phyloP scores from a whole-genome alignment of 495 filamentous ascomycete species.

The Lasiosphaeriaceae sp. region DNA sequence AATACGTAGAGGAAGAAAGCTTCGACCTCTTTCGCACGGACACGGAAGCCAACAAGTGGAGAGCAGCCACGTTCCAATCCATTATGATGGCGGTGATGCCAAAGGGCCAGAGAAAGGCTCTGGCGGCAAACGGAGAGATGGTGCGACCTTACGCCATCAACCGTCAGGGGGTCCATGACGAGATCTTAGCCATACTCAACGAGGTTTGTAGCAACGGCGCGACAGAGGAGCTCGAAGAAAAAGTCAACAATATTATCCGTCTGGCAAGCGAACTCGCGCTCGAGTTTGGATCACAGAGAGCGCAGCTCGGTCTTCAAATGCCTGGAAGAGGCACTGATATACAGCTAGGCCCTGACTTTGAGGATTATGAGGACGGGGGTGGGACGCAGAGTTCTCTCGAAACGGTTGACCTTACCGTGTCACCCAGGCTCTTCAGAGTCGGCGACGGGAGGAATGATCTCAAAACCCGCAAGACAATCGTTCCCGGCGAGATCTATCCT shows the following conservation, averaged over 20 bases:
- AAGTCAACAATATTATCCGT: conserved; percentile 11
- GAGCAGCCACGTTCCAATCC: conserved; percentile 27
- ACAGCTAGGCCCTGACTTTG: conserved; percentile 20
- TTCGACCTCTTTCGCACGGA: conserved; percentile 16
- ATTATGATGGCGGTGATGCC: conserved; percentile 13
- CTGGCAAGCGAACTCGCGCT: conserved; percentile 21
- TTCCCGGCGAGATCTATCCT: conserved; percentile 25
- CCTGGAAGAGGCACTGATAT: conserved; percentile 13
- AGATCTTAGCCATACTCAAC: conserved; percentile 7
- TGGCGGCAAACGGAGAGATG: not conserved
- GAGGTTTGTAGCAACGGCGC: conserved; percentile 3
- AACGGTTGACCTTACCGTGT: conserved; percentile 21
- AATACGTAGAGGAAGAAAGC: not conserved
- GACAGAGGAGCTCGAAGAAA: conserved; percentile 9
- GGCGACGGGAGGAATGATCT: conserved; percentile 23
- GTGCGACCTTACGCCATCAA: conserved; percentile 5
- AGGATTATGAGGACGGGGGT: conserved; percentile 23
- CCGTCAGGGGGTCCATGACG: conserved; percentile 2
- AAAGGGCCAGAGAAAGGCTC: not conserved
- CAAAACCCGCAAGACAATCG: conserved; percentile 8
- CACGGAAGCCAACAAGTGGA: conserved; percentile 25
- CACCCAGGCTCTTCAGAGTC: conserved; percentile 19
- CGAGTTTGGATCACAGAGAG: conserved; percentile 23
- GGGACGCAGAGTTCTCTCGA: not conserved
- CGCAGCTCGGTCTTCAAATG: conserved; percentile 13